Percentiles rank a stretch among this genome's conserved stretches.
Conservation (phyloP, 139 green algal genomes). For the Mychonastes homosphaera region DNA sequence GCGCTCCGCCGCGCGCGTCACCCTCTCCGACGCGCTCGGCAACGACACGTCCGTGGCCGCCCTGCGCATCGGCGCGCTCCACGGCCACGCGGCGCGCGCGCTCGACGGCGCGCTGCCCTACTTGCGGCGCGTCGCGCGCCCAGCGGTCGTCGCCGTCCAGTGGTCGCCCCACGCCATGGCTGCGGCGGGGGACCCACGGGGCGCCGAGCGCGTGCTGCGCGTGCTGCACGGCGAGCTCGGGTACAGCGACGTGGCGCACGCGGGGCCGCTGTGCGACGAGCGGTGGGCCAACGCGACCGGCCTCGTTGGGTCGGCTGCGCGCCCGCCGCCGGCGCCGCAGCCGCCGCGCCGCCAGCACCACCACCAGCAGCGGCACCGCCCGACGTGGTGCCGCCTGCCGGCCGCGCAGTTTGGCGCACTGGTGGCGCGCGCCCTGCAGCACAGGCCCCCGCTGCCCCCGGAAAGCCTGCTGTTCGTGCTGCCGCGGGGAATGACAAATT, state of each 20-base stretch:
- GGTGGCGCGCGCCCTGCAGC: conserved; percentile 25
- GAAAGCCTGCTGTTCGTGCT: conserved; percentile 55
- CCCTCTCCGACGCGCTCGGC: conserved; percentile 8
- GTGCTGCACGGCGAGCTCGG: conserved; percentile 49
- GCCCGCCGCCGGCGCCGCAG: neutral
- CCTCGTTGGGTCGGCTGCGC: conserved; percentile 6
- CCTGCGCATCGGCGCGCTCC: conserved; percentile 39
- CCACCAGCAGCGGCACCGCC: conserved; percentile 33
- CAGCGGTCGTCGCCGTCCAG: conserved; percentile 56
- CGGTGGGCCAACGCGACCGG: conserved; percentile 60
- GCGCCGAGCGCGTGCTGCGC: conserved; percentile 36
- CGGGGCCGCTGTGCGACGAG: conserved; percentile 61
- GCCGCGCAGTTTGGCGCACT: conserved; percentile 44
- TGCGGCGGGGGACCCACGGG: conserved; percentile 19
- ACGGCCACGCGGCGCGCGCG: conserved; percentile 57
- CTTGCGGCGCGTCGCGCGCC: conserved; percentile 19
- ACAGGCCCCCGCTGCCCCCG: conserved; percentile 12
- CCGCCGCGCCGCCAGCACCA: neutral
- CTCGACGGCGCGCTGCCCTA: conserved; percentile 42
- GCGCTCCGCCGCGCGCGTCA: neutral
- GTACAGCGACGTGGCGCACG: conserved; percentile 62
- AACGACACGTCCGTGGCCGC: conserved; percentile 33
- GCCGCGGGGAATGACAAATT: too few relatives aligned
- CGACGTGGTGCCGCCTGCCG: conserved; percentile 68
- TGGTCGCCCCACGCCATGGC: conserved; percentile 41